Base-by-base conservation (phyloP, 768 basidiomycete species). In the Lentinus tigrinus region DNA sequence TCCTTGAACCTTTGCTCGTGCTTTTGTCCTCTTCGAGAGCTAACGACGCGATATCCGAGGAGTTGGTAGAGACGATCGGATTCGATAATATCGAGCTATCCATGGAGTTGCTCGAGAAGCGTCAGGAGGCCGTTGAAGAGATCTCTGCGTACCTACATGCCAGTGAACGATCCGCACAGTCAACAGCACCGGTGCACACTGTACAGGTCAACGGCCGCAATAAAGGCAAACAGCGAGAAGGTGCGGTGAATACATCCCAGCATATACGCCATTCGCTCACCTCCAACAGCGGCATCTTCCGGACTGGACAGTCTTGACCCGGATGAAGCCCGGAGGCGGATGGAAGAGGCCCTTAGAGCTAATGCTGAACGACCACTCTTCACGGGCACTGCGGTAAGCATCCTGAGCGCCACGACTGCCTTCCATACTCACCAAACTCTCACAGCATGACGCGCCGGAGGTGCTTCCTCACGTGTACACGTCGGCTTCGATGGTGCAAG, bases 391-490 rank as follows among this genome's bases (percentile, higher is more conserved):
- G 77, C 81, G 44, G 90, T 89, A 57, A 63, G 75, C 66, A 14
- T 16, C 11, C 38, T 24, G 23, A 6, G 24, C 28, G 6, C 11
- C 34, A 23, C 50, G 24, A 38, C 54, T 40, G 47, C 13, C 47
- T 23, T 8, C n/a, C 6, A 49, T 54, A 36, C 17, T 47, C n/a
- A n/a, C n/a, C 7, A 31, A 61, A 23, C 56, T 54, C 23, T 51
- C 47, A 17, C 64, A 88, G 85, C 74, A 79, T 64, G 73, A 78
- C 43, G 76, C 75, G 3, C 77, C 83, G 3, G 87, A 91, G 68
- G 69, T 82, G 37, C 81, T 92, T 17, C 97, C 97, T 0, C 87
- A 98, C 75, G 89, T 99, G 11, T 99, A 96, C 70, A 86, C 89
- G 9, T 85, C 93, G 4, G 77, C 81, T 23, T 74, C 78, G 3